A percentile compares a stretch with the other conserved stretches of the same genome.
Evolutionary conservation across 352 stramenopile species (phyloP).

Genomic region (Pythium coloratum): DNA sequence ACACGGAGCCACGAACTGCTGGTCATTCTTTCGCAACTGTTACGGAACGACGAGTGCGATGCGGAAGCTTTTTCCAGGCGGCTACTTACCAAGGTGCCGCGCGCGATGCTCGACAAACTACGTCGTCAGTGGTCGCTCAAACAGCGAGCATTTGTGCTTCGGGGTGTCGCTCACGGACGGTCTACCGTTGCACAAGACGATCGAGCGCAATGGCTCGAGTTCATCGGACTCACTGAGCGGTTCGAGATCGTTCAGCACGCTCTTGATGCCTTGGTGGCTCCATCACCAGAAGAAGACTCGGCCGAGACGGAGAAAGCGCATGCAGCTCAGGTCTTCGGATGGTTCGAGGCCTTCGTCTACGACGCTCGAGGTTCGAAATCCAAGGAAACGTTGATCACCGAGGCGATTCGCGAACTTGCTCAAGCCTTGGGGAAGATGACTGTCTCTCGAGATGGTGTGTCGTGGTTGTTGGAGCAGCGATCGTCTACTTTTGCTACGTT

Average conservation of each 20-base stretch:
- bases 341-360: constrained; percentile 46
- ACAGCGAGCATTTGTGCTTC: constrained; percentile 8
- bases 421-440: constrained; percentile 23
- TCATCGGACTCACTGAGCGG: constrained; percentile 25
- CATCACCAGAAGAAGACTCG: neutral
- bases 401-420: constrained; percentile 26
- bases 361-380: neutral
- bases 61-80: neutral
- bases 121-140: neutral
- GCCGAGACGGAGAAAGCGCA: neutral
- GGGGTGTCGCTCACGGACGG: neutral
- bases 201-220: constrained; percentile 29
- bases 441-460: constrained; percentile 24
- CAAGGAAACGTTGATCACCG: constrained; percentile 20
- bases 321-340: constrained; percentile 38
- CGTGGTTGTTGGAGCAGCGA: constrained; percentile 49
- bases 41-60: neutral
- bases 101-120: neutral
- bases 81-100: constrained; percentile 2
- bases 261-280: constrained; percentile 19
- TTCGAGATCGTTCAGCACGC: constrained; percentile 24
- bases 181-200: constrained; percentile 31
- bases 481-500: constrained; percentile 33
- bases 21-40: neutral
- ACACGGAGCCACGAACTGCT: constrained; percentile 10